These are phyloP conservation scores for Daldinia eschscholtzii DNA, from an alignment of 2,329 filamentous ascomycete species.

Conservation along the genomic window DNA sequence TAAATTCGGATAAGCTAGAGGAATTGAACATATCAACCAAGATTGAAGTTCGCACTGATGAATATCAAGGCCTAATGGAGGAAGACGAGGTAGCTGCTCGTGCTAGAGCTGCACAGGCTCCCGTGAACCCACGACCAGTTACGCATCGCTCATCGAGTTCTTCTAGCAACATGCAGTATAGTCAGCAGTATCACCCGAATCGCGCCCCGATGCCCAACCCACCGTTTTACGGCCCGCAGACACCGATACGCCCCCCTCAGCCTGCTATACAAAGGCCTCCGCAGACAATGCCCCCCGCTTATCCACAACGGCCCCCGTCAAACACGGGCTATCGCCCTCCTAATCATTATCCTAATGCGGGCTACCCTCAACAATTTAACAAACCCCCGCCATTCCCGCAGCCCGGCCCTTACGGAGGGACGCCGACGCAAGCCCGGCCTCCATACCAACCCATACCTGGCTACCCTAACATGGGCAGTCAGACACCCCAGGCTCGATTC, in stretches of 20 bases:
- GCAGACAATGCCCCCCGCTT: constrained; percentile 55
- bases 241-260: constrained; percentile 57
- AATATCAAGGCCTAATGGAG: constrained; percentile 84
- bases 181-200: constrained; percentile 62
- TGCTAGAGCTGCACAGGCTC: constrained; percentile 59
- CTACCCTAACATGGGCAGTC: constrained; percentile 58
- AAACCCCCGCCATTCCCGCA: constrained; percentile 68
- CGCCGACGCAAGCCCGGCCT: constrained; percentile 59
- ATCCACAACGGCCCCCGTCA: constrained; percentile 53
- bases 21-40: constrained; percentile 85
- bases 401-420: constrained; percentile 61
- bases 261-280: constrained; percentile 57
- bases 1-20: constrained; percentile 87
- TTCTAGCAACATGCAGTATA: constrained; percentile 58
- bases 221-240: constrained; percentile 61
- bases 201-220: constrained; percentile 59
- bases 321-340: constrained; percentile 64
- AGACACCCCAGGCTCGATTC: constrained; percentile 55
- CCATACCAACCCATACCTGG: constrained; percentile 55
- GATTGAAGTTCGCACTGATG: constrained; percentile 77
- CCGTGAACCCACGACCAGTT: constrained; percentile 56
- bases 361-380: constrained; percentile 63
- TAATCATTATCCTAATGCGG: constrained; percentile 59
- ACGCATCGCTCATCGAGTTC: constrained; percentile 57
- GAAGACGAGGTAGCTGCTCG: constrained; percentile 78